Base-by-base conservation (phyloP, 345 rosid species). In the Carallia brachiata region DNA sequence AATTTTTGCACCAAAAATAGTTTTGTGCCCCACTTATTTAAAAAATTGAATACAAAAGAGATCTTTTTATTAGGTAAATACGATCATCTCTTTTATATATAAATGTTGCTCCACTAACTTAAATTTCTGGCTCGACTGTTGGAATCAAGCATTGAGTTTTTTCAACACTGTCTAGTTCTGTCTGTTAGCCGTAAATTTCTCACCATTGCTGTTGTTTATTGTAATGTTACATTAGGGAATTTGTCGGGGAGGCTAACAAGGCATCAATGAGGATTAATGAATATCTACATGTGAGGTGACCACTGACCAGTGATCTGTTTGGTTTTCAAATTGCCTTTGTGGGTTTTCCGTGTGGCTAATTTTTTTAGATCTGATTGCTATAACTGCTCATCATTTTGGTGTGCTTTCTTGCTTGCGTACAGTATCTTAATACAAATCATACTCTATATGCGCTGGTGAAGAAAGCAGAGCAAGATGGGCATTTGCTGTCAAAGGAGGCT, bases 221-320 rank as follows among this genome's bases (percentile, higher is more conserved):
- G 7, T 30, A 4, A 36, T 65, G 40, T 65, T 62, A 15, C 59
- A 52, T 66, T 74, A 92, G 99, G 79, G 94, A 92, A 75, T 95
- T 82, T 79, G 92, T 95, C 48, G 91, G 85, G 84, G 96, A 84
- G 81, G 99, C 99, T 73, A 86, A 66, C 76, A 84, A 85, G 79
- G 99, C 99, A 63, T 86, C 96, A 16, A 80, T 95, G 84, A 87
- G 84, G 67, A 85, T 95, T 69, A 85, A 84, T 76, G 92, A 92
- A 69, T 95, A 95, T 89, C 91, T 95, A 84, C 99, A 95, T 92
- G 99, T 95, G 97, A 95, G 99, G 91, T 88, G 92, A 92, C 97
- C 87, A 73, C 88, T 88, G 92, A 94, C 97, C 86, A 71, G 60
- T 73, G 75, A 78, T 81, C 61, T 80, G 56, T 72, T 71, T 80